Conservation (phyloP, 75 land plant genomes). For the Picea glauca region DNA sequence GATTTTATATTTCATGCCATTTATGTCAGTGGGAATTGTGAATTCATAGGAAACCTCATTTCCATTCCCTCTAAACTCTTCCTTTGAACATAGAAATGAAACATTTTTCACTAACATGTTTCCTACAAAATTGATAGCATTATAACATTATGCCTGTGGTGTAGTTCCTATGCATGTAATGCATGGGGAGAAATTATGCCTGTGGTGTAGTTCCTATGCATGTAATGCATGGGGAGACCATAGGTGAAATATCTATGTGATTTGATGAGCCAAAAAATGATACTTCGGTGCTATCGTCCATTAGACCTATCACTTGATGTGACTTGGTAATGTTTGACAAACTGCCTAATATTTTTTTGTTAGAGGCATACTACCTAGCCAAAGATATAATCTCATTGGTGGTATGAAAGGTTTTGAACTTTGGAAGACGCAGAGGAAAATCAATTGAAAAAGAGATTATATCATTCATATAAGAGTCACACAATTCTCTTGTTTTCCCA, state of each 20-base stretch:
- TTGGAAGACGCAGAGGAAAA: slow-evolving; percentile 77
- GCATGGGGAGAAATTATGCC: too few relatives aligned
- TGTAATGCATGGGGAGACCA: not conserved
- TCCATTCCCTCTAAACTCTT: slow-evolving; percentile 3
- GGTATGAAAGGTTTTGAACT: slow-evolving; percentile 32
- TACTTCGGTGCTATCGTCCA: not conserved
- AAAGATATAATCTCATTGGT: slow-evolving; percentile 44
- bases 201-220: too few relatives aligned
- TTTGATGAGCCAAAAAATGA: not conserved
- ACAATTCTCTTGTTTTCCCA: slow-evolving; percentile 22
- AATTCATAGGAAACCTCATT: not conserved
- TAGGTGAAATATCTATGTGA: not conserved
- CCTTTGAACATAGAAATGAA: not conserved
- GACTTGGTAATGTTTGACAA: slow-evolving; percentile 18
- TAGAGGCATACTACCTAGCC: slow-evolving; percentile 58
- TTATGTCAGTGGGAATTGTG: not conserved
- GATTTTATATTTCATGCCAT: not conserved
- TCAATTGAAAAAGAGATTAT: slow-evolving; percentile 54
- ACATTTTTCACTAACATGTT: not conserved
- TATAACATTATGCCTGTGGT: not conserved
- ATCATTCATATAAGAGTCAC: slow-evolving; percentile 60
- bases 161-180: not conserved
- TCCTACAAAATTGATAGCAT: not conserved
- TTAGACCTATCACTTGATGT: not conserved
- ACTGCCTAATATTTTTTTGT: slow-evolving; percentile 41